phyloP scores from a whole-genome alignment of 176 grass and related monocot genomes.

The Themeda triandra region DNA sequence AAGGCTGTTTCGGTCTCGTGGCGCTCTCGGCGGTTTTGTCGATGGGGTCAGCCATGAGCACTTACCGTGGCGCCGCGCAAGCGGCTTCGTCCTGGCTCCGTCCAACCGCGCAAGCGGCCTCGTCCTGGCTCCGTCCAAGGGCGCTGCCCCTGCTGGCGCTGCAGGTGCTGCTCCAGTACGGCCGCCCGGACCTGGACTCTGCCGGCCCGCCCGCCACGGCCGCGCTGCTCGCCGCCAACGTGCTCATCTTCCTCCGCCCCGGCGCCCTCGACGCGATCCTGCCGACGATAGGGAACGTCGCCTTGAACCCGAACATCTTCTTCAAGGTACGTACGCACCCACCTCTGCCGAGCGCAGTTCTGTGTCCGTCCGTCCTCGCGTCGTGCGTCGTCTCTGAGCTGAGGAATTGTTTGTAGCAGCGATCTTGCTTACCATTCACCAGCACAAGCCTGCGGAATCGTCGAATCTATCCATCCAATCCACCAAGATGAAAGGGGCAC shows the following conservation, averaged over 20 bases:
- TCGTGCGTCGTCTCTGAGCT: too few species aligned
- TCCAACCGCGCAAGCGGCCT: neutral
- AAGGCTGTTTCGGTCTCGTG: too few species aligned
- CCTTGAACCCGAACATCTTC: conserved; percentile 85
- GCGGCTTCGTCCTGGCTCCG: neutral
- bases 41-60: conserved; percentile 49
- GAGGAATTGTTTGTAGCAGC: too few species aligned
- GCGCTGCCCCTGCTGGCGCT: conserved; percentile 72
- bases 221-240: conserved; percentile 76
- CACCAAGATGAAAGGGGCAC: too few species aligned
- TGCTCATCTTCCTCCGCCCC: conserved; percentile 76
- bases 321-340: conserved; percentile 36
- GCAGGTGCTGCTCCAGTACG: conserved; percentile 72
- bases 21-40: too few species aligned
- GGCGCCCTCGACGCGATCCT: conserved; percentile 66
- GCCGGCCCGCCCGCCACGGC: conserved; percentile 79
- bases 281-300: conserved; percentile 45
- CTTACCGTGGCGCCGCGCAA: neutral
- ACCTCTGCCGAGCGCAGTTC: too few species aligned
- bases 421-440: too few species aligned
- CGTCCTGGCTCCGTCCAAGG: conserved; percentile 11
- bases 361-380: too few species aligned
- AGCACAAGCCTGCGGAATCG: too few species aligned
- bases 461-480: too few species aligned
- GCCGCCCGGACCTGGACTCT: conserved; percentile 44